A percentile compares a stretch with the other conserved stretches of the same genome.
These are phyloP conservation scores for Colletotrichum incanum DNA, from an alignment of 2,329 filamentous ascomycete species.

Conservation along the genomic window DNA sequence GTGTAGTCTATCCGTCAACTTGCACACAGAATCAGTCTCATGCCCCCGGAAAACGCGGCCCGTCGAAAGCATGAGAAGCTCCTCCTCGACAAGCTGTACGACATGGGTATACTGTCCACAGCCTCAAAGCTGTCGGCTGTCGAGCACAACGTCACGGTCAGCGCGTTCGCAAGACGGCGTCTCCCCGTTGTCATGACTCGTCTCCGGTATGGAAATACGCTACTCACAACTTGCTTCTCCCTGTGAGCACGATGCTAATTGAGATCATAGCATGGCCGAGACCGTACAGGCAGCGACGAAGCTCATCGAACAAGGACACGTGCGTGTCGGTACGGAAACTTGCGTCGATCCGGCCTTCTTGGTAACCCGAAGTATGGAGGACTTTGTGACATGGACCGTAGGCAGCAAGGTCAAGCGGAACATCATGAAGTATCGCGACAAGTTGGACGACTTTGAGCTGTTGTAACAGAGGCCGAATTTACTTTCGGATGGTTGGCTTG, in stretches of 20 bases:
- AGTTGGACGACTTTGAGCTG: conserved; percentile 96
- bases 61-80: conserved; percentile 89
- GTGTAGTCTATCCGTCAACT: conserved; percentile 86
- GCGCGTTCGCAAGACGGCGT: conserved; percentile 86
- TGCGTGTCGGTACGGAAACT: conserved; percentile 90
- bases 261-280: conserved; percentile 80
- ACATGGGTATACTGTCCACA: conserved; percentile 88
- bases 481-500: conserved; percentile 36
- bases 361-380: conserved; percentile 91
- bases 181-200: conserved; percentile 93
- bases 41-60: conserved; percentile 84
- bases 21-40: conserved; percentile 87
- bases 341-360: conserved; percentile 92
- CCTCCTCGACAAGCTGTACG: conserved; percentile 91
- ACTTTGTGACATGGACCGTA: conserved; percentile 97
- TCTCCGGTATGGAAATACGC: conserved; percentile 62
- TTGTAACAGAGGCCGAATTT: conserved; percentile 65
- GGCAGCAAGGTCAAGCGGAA: conserved; percentile 98
- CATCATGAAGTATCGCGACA: conserved; percentile 94
- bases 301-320: conserved; percentile 95
- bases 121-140: conserved; percentile 86
- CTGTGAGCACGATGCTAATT: conserved; percentile 12
- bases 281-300: conserved; percentile 87
- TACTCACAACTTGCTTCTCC: background rate
- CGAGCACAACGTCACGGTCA: conserved; percentile 90